A percentile compares a stretch with the other conserved stretches of the same genome.
These are phyloP conservation scores for Zygosaccharomyces sapae DNA, from an alignment of 1,139 yeast species.

Conservation along the genomic window DNA sequence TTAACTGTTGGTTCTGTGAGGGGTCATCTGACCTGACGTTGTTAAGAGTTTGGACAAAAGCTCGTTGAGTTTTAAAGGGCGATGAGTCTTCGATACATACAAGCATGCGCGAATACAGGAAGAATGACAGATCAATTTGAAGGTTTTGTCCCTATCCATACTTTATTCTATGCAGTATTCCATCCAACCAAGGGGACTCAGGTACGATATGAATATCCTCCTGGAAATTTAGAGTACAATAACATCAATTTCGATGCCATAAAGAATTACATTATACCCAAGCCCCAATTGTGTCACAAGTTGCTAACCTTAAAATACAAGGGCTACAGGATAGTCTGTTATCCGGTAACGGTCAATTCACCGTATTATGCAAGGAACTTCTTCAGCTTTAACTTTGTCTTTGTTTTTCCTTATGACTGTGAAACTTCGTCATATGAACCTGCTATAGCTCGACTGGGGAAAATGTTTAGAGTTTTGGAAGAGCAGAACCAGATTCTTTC, in stretches of 20 bases:
- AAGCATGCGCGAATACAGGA: not conserved
- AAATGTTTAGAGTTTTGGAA: conserved; percentile 84
- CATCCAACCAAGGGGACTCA: conserved; percentile 96
- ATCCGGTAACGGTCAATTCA: conserved; percentile 78
- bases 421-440: conserved; percentile 85
- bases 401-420: conserved; percentile 79
- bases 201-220: conserved; percentile 89
- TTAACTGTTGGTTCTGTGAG: not conserved
- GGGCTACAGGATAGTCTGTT: conserved; percentile 74
- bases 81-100: not conserved
- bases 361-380: conserved; percentile 81
- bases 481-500: conserved; percentile 81
- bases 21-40: not conserved
- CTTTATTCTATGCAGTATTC: conserved; percentile 84
- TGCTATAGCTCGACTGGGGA: conserved; percentile 76
- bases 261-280: conserved; percentile 88
- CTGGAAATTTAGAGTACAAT: conserved; percentile 44
- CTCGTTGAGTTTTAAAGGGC: not conserved
- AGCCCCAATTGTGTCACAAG: conserved; percentile 82
- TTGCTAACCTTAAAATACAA: conserved; percentile 70
- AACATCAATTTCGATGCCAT: conserved; percentile 79
- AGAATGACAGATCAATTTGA: conserved; percentile 22
- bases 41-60: not conserved
- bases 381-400: conserved; percentile 87
- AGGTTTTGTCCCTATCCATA: conserved; percentile 58